Conservation (phyloP, 768 basidiomycete genomes). For the Boletellus ananiceps region DNA sequence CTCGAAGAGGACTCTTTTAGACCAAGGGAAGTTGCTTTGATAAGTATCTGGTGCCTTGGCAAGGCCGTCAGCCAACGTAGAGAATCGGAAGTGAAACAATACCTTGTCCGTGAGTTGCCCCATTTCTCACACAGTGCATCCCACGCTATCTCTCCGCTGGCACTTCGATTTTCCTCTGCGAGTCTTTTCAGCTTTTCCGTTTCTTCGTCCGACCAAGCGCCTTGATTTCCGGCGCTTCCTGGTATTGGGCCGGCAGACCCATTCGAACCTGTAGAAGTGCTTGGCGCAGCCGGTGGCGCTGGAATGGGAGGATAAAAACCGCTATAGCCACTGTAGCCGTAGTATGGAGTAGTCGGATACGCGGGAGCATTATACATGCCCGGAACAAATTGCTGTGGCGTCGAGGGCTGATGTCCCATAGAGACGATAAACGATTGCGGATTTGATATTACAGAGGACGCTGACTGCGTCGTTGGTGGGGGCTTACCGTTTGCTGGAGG, state of each 20-base stretch:
- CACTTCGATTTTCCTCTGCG: slow-evolving; percentile 60
- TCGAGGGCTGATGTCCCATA: slow-evolving; percentile 50
- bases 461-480: slow-evolving; percentile 29
- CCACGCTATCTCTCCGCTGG: slow-evolving; percentile 60
- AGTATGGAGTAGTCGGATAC: slow-evolving; percentile 64
- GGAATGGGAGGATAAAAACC: slow-evolving; percentile 31
- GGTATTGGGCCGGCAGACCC: slow-evolving; percentile 12
- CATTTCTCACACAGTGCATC: slow-evolving; percentile 72
- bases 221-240: slow-evolving; percentile 49
- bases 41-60: slow-evolving; percentile 71
- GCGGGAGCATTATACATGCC: slow-evolving; percentile 32
- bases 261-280: slow-evolving; percentile 26
- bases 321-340: slow-evolving; percentile 44
- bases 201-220: slow-evolving; percentile 78
- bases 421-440: slow-evolving; percentile 71
- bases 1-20: slow-evolving; percentile 71
- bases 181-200: slow-evolving; percentile 62
- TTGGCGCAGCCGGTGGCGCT: slow-evolving; percentile 22
- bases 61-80: slow-evolving; percentile 4
- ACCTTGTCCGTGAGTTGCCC: slow-evolving; percentile 74
- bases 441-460: slow-evolving; percentile 58
- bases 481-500: slow-evolving; percentile 33
- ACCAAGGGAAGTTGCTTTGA: slow-evolving; percentile 75
- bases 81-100: slow-evolving; percentile 11
- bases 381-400: slow-evolving; percentile 41